Conservation (phyloP, 371 early-diverging fungal species). For the Gilbertella persicaria region DNA sequence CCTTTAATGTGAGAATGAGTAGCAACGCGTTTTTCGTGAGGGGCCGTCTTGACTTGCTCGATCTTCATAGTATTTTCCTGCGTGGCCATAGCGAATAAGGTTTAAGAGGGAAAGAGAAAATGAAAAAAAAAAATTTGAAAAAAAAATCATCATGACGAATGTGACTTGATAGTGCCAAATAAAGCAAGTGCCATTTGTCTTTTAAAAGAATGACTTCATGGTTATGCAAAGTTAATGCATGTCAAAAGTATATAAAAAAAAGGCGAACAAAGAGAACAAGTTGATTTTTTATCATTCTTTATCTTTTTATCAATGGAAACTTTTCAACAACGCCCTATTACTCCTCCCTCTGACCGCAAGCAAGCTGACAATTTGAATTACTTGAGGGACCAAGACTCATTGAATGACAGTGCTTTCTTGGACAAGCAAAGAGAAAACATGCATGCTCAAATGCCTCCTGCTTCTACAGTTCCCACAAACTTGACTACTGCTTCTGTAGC, state of each 20-base stretch:
- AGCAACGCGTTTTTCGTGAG: slow-evolving; percentile 90
- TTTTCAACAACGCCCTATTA: slow-evolving; percentile 15
- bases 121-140: slow-evolving; percentile 11
- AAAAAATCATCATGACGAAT: slow-evolving; percentile 12
- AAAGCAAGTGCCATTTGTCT: no score
- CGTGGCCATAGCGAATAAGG: slow-evolving; percentile 7
- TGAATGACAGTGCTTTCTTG: neutral
- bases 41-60: slow-evolving; percentile 78
- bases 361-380: neutral
- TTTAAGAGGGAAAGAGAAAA: neutral
- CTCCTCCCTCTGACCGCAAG: slow-evolving; percentile 20
- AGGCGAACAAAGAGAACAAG: neutral
- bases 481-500: neutral
- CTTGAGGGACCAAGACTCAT: neutral
- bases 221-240: slow-evolving; percentile 1
- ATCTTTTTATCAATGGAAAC: slow-evolving; percentile 4
- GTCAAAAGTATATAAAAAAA: neutral
- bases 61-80: slow-evolving; percentile 67
- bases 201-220: slow-evolving; percentile 5
- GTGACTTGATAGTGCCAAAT: slow-evolving; percentile 13
- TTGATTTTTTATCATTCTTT: neutral
- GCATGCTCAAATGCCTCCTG: slow-evolving; percentile 1
- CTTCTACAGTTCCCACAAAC: slow-evolving; percentile 1
- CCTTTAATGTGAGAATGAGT: slow-evolving; percentile 97
- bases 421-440: neutral